phyloP scores from a whole-genome alignment of 2,329 filamentous ascomycete genomes.

The Nigrograna mackinnonii region DNA sequence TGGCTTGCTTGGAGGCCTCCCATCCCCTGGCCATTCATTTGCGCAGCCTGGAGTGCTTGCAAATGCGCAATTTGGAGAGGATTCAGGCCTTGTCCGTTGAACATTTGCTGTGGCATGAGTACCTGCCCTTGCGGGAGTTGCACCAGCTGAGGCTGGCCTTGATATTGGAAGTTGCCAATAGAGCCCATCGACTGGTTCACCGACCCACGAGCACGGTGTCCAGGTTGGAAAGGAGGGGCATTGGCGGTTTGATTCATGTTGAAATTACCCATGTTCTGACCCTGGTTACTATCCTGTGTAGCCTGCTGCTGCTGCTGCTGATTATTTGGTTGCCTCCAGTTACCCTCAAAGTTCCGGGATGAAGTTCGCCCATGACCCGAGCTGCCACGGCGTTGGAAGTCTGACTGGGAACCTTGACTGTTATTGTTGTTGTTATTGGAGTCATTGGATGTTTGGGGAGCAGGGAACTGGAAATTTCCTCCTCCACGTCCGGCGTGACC shows the following conservation, averaged over 20 bases:
- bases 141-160: constrained; percentile 82
- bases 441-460: constrained; percentile 56
- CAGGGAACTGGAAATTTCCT: constrained; percentile 72
- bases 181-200: constrained; percentile 82
- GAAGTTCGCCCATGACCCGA: constrained; percentile 78
- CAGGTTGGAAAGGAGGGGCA: constrained; percentile 81
- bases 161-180: constrained; percentile 87
- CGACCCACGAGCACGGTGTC: constrained; percentile 83
- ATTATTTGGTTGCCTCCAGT: constrained; percentile 85
- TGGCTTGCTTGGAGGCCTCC: constrained; percentile 68
- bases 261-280: constrained; percentile 62
- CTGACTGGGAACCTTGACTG: constrained; percentile 50
- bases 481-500: constrained; percentile 64
- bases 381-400: constrained; percentile 77
- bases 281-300: constrained; percentile 51
- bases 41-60: constrained; percentile 87
- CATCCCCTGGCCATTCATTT: constrained; percentile 77
- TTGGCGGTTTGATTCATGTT: constrained; percentile 72
- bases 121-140: constrained; percentile 84
- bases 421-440: constrained; percentile 46
- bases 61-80: constrained; percentile 87
- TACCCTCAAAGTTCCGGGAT: constrained; percentile 95
- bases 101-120: constrained; percentile 81
- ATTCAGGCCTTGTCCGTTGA: constrained; percentile 82
- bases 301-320: constrained; percentile 52